A percentile compares a stretch with the other conserved stretches of the same genome.
phyloP scores from a whole-genome alignment of 352 stramenopile species.

The Phytophthora constricta region DNA sequence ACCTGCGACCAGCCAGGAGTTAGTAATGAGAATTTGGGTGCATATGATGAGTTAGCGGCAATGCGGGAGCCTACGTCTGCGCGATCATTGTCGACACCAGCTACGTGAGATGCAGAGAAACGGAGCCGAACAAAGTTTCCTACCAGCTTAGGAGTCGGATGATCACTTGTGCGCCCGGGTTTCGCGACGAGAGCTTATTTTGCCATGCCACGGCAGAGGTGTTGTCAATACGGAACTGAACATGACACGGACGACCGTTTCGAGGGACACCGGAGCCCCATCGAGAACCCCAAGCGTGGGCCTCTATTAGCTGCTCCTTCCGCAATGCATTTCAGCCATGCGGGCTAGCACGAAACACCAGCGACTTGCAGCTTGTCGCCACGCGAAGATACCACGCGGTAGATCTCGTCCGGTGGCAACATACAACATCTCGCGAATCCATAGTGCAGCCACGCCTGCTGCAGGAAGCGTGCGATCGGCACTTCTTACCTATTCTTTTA shows the following conservation, averaged over 20 bases:
- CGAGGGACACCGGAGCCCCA: neutral
- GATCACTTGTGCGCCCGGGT: constrained; percentile 21
- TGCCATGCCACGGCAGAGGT: constrained; percentile 21
- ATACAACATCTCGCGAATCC: no score
- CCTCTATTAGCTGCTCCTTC: no score
- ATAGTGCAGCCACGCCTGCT: no score
- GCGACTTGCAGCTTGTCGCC: no score
- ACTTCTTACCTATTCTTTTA: no score
- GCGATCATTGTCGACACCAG: constrained; percentile 3
- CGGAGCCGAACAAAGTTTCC: neutral
- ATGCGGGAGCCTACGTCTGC: neutral
- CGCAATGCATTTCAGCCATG: no score
- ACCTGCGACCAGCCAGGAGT: no score
- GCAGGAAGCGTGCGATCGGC: no score
- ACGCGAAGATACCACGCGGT: no score
- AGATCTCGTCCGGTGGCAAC: no score
- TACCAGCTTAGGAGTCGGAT: constrained; percentile 2
- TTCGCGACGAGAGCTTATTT: constrained; percentile 4
- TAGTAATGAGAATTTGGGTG: neutral
- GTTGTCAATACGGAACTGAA: constrained; percentile 23
- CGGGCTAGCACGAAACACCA: no score
- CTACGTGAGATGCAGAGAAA: constrained; percentile 14
- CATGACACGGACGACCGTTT: constrained; percentile 1
- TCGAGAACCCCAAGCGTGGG: neutral
- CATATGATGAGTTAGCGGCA: neutral